Conservation (phyloP, 352 stramenopile species). For the Phytophthora uliginosa region DNA sequence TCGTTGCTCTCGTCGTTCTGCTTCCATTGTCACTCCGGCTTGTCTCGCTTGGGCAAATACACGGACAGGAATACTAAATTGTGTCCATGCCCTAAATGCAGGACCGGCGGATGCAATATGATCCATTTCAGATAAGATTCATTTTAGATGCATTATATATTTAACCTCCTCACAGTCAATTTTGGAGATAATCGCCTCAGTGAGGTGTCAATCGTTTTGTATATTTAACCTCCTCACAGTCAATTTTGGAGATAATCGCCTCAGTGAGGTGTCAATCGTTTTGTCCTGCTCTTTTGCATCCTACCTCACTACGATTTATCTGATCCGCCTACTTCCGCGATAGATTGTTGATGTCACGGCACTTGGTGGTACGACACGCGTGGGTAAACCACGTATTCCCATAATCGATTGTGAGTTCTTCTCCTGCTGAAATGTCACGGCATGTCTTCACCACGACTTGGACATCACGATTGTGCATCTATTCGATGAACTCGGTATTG, state of each 20-base stretch:
- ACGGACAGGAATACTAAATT: neutral
- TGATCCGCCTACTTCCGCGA: neutral
- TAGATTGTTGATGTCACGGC: neutral
- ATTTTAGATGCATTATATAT: neutral
- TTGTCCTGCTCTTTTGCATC: no score
- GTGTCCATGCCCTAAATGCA: neutral
- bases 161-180: neutral
- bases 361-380: neutral
- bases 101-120: neutral
- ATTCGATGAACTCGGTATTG: slow-evolving; percentile 5
- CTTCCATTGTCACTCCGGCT: no score
- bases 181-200: no score
- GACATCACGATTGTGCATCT: neutral
- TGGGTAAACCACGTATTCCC: neutral
- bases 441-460: neutral
- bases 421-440: no score
- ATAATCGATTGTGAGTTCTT: neutral
- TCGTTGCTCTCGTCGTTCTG: no score
- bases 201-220: no score
- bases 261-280: no score
- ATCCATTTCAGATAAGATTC: neutral
- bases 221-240: neutral
- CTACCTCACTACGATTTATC: no score
- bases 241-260: no score
- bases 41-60: neutral